Percentiles rank a stretch among this genome's conserved stretches.
phyloP scores from a whole-genome alignment of 139 green algal genomes.

The Closterium sp. region DNA sequence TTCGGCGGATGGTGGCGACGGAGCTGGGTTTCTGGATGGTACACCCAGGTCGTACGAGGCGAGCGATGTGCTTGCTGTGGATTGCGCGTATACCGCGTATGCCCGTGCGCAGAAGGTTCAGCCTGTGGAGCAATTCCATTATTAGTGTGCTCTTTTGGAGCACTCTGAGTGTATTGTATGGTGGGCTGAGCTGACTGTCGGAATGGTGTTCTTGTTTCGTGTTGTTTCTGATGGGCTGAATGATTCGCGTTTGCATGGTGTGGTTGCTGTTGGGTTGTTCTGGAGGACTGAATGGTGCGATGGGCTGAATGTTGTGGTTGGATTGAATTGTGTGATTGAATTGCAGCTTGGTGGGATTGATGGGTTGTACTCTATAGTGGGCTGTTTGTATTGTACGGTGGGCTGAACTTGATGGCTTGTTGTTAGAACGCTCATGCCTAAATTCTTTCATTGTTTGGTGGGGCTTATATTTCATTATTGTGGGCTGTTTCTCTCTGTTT shows the following conservation, averaged over 20 bases:
- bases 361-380: too few species aligned
- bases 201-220: not conserved
- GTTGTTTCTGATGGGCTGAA: not conserved
- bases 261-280: not conserved
- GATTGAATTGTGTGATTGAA: too few species aligned
- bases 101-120: too few species aligned
- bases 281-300: too few species aligned
- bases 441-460: not conserved
- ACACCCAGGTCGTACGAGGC: constrained; percentile 7
- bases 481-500: too few species aligned
- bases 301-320: not conserved
- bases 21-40: constrained; percentile 26
- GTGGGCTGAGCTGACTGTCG: not conserved
- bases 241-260: not conserved
- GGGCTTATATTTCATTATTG: not conserved
- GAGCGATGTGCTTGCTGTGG: not conserved
- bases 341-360: too few species aligned
- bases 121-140: not conserved
- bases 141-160: not conserved
- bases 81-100: not conserved
- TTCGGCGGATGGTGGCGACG: not conserved
- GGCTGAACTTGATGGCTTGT: not conserved
- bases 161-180: not conserved
- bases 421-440: not conserved
- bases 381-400: not conserved